These are phyloP conservation scores for Candida sojae DNA, from an alignment of 1,139 yeast species.

Conservation along the genomic window DNA sequence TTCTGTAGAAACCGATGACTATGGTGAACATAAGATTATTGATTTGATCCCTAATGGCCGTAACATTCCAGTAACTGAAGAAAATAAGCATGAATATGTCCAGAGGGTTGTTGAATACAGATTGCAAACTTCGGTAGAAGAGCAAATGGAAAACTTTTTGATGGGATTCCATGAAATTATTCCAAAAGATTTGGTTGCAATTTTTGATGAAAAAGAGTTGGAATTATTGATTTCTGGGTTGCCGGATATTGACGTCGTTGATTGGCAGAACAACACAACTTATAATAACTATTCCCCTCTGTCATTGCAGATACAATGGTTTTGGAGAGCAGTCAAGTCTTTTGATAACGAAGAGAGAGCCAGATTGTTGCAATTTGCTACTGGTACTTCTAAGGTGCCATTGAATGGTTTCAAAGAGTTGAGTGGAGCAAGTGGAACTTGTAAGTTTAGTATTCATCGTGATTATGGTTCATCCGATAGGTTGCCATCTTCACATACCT, in stretches of 20 bases:
- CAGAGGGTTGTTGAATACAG: constrained; percentile 83
- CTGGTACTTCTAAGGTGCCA: constrained; percentile 98
- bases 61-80: constrained; percentile 85
- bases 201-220: constrained; percentile 94
- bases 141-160: constrained; percentile 84
- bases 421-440: constrained; percentile 84
- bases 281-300: constrained; percentile 85
- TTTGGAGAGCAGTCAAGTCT: constrained; percentile 97
- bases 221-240: constrained; percentile 91
- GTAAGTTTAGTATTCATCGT: constrained; percentile 87
- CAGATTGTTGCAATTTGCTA: constrained; percentile 88
- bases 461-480: constrained; percentile 87
- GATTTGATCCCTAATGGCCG: constrained; percentile 85
- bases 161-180: constrained; percentile 90
- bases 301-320: constrained; percentile 91
- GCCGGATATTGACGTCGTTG: constrained; percentile 94
- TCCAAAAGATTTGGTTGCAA: constrained; percentile 81
- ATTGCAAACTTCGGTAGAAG: constrained; percentile 78
- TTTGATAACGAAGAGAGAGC: constrained; percentile 95
- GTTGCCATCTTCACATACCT: constrained; percentile 93
- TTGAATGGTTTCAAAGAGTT: constrained; percentile 89
- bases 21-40: constrained; percentile 81
- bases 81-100: constrained; percentile 91
- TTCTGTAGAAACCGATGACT: constrained; percentile 91
- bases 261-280: constrained; percentile 86